Evolutionary conservation across 176 grass and related monocot species (phyloP).

Genomic region (Carex parvula): DNA sequence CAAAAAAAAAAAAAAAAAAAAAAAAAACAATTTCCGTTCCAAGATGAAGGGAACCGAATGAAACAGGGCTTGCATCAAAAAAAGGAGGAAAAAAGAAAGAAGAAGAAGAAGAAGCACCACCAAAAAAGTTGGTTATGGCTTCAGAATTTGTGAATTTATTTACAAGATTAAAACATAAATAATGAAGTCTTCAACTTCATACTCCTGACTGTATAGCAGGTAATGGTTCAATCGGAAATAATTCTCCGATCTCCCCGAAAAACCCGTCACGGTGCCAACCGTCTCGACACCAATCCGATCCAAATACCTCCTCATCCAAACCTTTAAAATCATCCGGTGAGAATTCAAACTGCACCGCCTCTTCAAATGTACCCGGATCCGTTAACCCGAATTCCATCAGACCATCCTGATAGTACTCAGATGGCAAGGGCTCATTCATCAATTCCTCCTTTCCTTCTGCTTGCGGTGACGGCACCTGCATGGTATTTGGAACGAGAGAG

Average conservation of each 20-base stretch:
- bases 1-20: background rate
- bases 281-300: slow-evolving; percentile 1
- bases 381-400: slow-evolving; percentile 5
- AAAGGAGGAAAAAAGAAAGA: too few relatives aligned
- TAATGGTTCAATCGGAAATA: slow-evolving; percentile 35
- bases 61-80: background rate
- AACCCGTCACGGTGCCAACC: slow-evolving; percentile 22
- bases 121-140: background rate
- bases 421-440: background rate
- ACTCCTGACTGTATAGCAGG: slow-evolving; percentile 25
- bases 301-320: slow-evolving; percentile 10
- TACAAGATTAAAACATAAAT: background rate
- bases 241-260: slow-evolving; percentile 36
- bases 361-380: background rate
- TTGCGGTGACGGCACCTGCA: background rate
- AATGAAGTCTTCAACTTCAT: slow-evolving; percentile 3
- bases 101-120: background rate
- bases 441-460: slow-evolving; percentile 7
- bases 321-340: slow-evolving; percentile 1
- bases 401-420: background rate
- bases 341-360: background rate
- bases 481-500: background rate
- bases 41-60: background rate
- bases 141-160: background rate
- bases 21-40: background rate